Evolutionary conservation across 495 filamentous ascomycete species (phyloP), one percentile per base, ranked within the genome.

Genomic region (Talaromyces ruber): DNA sequence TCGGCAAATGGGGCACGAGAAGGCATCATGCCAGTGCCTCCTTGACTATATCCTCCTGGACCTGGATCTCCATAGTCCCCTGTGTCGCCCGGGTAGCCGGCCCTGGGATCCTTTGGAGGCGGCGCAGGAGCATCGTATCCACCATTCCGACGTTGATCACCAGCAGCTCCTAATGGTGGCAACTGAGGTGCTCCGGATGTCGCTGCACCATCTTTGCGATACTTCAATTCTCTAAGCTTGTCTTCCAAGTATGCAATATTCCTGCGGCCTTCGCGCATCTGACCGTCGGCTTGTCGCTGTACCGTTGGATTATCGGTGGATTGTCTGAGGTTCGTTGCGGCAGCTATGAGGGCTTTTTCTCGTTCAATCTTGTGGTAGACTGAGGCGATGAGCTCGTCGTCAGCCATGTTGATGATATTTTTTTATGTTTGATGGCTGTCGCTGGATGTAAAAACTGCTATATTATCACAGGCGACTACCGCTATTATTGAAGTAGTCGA

Each of bases 331-430:
- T 88, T 84, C 71, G 91, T 91, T 58, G 95, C 95, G 66, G 90
- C 92, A 74, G 90, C 88, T 81, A 99, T 94, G 66, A 99, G 85
- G 67, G 88, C 88, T 81, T 93, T 92, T 75, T 99, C 95, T 73
- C 94, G 85, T 82, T 97, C 92, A 76, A 98, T 97, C 90, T 99
- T 98, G 78, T 86, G 88, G 78, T 88, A 85, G 79, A 98, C 90
- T 77, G 93, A 89, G 76, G 81, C 83, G 77, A 93, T 85, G 67
- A 89, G 85, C 68, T 92, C 88, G 67, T 96, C 91, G 74, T 75
- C 75, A 62, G 78, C 77, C 77, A 80, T 80, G 68, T 65, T 79
- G 75, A 52, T 30, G 25, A 64, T 18, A 18, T 16, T 25, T 28
- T n/a, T 8, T 28, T 59, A 25, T 54, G 51, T 22, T 24, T 21